phyloP scores from a whole-genome alignment of 2,329 filamentous ascomycete genomes.

The Fusarium decemcellulare region DNA sequence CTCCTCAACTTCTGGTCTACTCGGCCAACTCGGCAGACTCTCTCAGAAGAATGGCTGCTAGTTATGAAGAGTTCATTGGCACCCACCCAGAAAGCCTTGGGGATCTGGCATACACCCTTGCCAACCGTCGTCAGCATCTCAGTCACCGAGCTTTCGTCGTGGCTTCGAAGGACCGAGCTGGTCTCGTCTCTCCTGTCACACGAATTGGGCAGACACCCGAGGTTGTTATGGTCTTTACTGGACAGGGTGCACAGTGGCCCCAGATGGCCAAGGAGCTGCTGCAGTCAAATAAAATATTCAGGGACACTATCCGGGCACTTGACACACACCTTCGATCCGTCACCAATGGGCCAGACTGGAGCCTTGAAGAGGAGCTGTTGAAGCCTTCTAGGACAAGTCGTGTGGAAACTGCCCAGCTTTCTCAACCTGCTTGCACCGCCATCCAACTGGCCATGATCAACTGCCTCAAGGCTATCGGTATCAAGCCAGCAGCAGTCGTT shows the following conservation, averaged over 20 bases:
- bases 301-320: slow-evolving; percentile 17
- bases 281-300: slow-evolving; percentile 10
- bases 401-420: slow-evolving; percentile 50
- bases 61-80: slow-evolving; percentile 41
- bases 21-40: slow-evolving; percentile 32
- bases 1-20: slow-evolving; percentile 26
- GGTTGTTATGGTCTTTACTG: slow-evolving; percentile 50
- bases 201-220: neutral
- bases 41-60: slow-evolving; percentile 20
- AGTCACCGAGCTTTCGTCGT: slow-evolving; percentile 41
- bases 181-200: neutral
- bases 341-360: slow-evolving; percentile 16
- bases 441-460: slow-evolving; percentile 60
- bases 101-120: slow-evolving; percentile 52
- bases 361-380: slow-evolving; percentile 37
- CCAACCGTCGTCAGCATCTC: slow-evolving; percentile 47
- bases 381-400: slow-evolving; percentile 14
- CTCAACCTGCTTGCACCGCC: slow-evolving; percentile 59
- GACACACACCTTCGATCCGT: slow-evolving; percentile 23
- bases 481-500: slow-evolving; percentile 53
- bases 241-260: slow-evolving; percentile 55
- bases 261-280: slow-evolving; percentile 49
- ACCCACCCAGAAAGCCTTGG: slow-evolving; percentile 21
- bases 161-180: slow-evolving; percentile 8
- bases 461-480: slow-evolving; percentile 49